A percentile compares a stretch with the other conserved stretches of the same genome.
Evolutionary conservation across 768 basidiomycete species (phyloP).

Genomic region (Galerina sulciceps): DNA sequence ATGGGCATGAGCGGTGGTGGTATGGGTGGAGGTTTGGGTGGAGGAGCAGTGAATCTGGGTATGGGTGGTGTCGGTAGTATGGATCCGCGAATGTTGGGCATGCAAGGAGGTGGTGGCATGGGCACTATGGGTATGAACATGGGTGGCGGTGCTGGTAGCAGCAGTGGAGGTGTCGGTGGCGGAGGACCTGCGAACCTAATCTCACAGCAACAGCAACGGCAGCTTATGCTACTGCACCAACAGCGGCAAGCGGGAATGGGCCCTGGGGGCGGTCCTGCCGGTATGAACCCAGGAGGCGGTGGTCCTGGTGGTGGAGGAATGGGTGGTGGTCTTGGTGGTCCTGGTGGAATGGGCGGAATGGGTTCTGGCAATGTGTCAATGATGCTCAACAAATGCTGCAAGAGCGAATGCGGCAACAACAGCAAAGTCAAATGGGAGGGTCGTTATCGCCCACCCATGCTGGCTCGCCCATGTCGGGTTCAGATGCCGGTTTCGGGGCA

Average conservation of each 20-base stretch:
- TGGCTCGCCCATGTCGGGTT: slow-evolving; percentile 45
- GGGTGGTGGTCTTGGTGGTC: not conserved
- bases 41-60: slow-evolving; percentile 26
- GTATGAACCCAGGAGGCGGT: slow-evolving; percentile 22
- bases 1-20: slow-evolving; percentile 19
- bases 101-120: not conserved
- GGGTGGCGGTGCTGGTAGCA: slow-evolving; percentile 21
- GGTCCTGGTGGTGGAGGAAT: slow-evolving; percentile 16
- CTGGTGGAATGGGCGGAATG: slow-evolving; percentile 24
- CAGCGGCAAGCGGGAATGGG: slow-evolving; percentile 28
- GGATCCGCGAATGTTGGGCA: not conserved
- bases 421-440: slow-evolving; percentile 26
- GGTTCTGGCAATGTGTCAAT: slow-evolving; percentile 28
- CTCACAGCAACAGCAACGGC: slow-evolving; percentile 44
- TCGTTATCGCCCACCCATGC: slow-evolving; percentile 43
- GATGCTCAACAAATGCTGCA: slow-evolving; percentile 38
- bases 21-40: slow-evolving; percentile 22
- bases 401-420: slow-evolving; percentile 44
- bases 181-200: slow-evolving; percentile 21
- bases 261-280: slow-evolving; percentile 21
- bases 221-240: slow-evolving; percentile 44
- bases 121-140: slow-evolving; percentile 34
- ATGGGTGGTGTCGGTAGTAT: slow-evolving; percentile 20
- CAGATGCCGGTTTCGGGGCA: slow-evolving; percentile 33
- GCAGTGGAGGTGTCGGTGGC: slow-evolving; percentile 25